Base-by-base conservation (phyloP, 2,329 filamentous ascomycete genomes). In the Talaromyces sp. region DNA sequence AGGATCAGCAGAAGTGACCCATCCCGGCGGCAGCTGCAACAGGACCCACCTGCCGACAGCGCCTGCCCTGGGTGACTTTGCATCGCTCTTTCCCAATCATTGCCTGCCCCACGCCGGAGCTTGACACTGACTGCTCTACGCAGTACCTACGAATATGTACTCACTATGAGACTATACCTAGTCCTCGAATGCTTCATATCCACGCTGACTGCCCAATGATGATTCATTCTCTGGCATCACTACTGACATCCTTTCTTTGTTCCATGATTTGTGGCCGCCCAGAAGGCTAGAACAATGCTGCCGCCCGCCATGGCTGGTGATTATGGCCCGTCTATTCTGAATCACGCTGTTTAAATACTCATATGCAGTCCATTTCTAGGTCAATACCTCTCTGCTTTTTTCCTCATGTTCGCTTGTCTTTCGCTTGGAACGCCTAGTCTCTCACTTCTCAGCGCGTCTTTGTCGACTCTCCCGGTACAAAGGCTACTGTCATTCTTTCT, bases 51-150 rank as follows among this genome's bases (percentile, higher is more conserved):
- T 58, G 22, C n/a, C 19, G 27, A 10, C 25, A 22, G 61, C 50
- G 50, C 50, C 25, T 63, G 61, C 37, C 50, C 22, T 22, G 9
- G 27, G 11, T 39, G 54, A 41, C 62, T 45, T n/a, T 58, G 50
- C n/a, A 41, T 54, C 33, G 39, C 59, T 58, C 27, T 6, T 8
- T 39, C 31, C 64, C 64, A 65, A 61, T 62, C 64, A 57, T 35
- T 61, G 50, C 43, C 37, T 54, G 54, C 61, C 63, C 64, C 64
- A 59, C 19, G 1, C 39, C 17, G 25, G 6, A 57, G 35, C 49
- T 43, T 62, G 63, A 61, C 58, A 62, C 39, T 52, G 17, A 4
- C 22, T 31, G 4, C 17, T 31, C 13, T 31, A 5, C 6, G 15
- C n/a, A 31, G 27, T 6, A 31, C 27, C 27, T 31, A 31, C 27